Percentiles rank a stretch among this genome's conserved stretches.
Evolutionary conservation across 129 eudicot genomes (phyloP).

Genomic region (Flaveria trinervia): DNA sequence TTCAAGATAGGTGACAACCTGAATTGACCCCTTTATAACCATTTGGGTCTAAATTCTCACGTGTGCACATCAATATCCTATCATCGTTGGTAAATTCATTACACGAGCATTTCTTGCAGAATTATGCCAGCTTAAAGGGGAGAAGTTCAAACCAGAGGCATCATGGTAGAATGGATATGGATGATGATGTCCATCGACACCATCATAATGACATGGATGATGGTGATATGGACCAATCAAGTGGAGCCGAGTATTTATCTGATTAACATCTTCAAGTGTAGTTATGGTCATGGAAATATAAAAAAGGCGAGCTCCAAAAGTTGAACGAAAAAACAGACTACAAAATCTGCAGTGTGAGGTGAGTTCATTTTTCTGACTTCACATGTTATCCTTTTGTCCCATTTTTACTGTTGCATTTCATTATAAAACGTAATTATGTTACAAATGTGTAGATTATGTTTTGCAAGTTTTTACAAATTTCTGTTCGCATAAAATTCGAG

Average conservation of each 20-base stretch:
- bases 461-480: constrained; percentile 20
- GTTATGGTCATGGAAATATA: constrained; percentile 19
- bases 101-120: constrained; percentile 15
- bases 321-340: not conserved
- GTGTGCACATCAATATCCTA: not conserved
- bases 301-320: constrained; percentile 16
- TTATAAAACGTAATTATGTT: constrained; percentile 14
- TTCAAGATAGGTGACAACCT: not conserved
- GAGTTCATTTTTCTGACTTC: not conserved
- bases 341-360: constrained; percentile 28
- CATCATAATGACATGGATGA: constrained; percentile 28
- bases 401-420: constrained; percentile 7
- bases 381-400: constrained; percentile 15
- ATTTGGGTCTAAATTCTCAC: not conserved
- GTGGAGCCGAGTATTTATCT: constrained; percentile 33
- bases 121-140: constrained; percentile 26
- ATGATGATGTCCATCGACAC: constrained; percentile 32
- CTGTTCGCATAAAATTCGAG: not conserved
- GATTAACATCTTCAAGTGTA: constrained; percentile 22
- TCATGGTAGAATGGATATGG: constrained; percentile 37
- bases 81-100: not conserved
- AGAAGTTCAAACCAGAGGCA: constrained; percentile 36
- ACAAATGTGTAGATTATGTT: constrained; percentile 30
- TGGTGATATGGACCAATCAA: constrained; percentile 39
- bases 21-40: not conserved